phyloP scores from a whole-genome alignment of 768 basidiomycete species.

The Rhizopogon vesiculosus region DNA sequence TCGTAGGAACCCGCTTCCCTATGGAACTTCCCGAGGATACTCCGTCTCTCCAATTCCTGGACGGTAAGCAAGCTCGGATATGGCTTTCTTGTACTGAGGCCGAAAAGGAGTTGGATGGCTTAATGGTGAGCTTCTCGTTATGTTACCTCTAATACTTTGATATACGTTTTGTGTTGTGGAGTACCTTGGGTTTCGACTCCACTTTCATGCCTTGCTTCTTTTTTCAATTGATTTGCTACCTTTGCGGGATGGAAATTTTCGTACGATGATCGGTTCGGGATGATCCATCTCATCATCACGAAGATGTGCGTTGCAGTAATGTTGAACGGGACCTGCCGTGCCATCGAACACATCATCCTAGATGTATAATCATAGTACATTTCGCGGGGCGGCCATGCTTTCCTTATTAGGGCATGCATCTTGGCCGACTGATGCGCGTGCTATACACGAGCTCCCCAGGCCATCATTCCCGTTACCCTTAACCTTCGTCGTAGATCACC shows the following conservation, averaged over 20 bases:
- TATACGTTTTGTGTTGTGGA: slow-evolving; percentile 6
- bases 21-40: slow-evolving; percentile 6
- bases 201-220: background rate
- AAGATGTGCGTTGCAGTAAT: background rate
- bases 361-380: slow-evolving; percentile 9
- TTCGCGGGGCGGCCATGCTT: slow-evolving; percentile 15
- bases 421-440: slow-evolving; percentile 11
- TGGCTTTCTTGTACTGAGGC: slow-evolving; percentile 32
- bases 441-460: slow-evolving; percentile 12
- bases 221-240: background rate
- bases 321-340: background rate
- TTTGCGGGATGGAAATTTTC: background rate
- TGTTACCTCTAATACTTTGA: slow-evolving; percentile 8
- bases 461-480: slow-evolving; percentile 9
- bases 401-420: slow-evolving; percentile 12
- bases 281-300: background rate
- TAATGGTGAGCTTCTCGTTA: slow-evolving; percentile 18
- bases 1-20: background rate
- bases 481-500: background rate
- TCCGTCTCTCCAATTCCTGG: slow-evolving; percentile 17
- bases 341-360: background rate
- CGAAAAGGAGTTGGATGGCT: slow-evolving; percentile 17
- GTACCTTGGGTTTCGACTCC: background rate
- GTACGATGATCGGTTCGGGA: background rate
- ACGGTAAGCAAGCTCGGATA: slow-evolving; percentile 23